Evolutionary conservation across 768 basidiomycete species (phyloP).

Genomic region (Rhodotorula babjevae): DNA sequence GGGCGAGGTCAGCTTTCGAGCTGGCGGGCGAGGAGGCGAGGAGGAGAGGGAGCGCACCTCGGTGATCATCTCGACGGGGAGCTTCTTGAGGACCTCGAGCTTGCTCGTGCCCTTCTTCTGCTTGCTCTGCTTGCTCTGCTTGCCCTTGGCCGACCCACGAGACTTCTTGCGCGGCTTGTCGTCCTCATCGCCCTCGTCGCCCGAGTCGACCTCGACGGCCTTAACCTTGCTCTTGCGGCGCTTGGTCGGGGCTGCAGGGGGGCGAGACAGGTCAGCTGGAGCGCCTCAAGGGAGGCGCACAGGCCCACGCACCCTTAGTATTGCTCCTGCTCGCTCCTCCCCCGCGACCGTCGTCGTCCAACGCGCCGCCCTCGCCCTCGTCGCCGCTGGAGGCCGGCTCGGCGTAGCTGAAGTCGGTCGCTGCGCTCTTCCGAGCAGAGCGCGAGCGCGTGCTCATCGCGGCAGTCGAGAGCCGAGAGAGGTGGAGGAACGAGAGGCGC

Average conservation of each 20-base stretch:
- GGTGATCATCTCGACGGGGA: neutral
- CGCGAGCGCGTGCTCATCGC: neutral
- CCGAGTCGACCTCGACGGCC: neutral
- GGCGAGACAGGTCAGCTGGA: neutral
- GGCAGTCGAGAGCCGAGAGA: neutral
- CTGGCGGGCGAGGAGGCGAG: neutral
- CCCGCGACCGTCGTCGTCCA: no score
- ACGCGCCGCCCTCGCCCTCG: neutral
- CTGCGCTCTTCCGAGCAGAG: neutral
- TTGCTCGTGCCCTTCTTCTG: neutral
- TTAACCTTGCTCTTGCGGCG: neutral
- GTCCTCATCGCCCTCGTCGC: neutral
- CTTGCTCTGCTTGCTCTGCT: no score
- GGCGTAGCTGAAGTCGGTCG: neutral
- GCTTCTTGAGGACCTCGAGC: neutral
- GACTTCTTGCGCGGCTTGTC: neutral
- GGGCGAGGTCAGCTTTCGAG: no score
- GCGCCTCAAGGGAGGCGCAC: rapidly evolving
- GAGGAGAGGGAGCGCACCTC: neutral
- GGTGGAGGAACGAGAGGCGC: no score
- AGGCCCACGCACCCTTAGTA: neutral
- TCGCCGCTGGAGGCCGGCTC: neutral
- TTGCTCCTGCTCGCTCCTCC: neutral
- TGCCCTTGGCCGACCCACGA: neutral
- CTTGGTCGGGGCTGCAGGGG: neutral